phyloP scores from a whole-genome alignment of 169 alveolate species.

The Plasmodium ovale region DNA sequence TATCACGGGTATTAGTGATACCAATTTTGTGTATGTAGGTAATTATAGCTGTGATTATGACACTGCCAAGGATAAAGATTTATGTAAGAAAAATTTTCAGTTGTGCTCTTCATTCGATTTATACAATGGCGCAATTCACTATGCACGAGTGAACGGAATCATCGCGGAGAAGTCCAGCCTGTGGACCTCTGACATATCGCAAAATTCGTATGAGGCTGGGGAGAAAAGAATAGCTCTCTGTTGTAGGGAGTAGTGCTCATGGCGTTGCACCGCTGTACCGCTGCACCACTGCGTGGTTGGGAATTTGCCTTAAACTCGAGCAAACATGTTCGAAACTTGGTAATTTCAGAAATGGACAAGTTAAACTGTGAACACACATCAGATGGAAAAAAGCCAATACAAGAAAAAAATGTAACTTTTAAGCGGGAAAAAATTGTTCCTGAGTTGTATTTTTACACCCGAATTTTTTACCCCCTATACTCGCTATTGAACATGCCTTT shows the following conservation, averaged over 20 bases:
- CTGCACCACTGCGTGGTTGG: too few relatives aligned
- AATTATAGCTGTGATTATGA: constrained; percentile 73
- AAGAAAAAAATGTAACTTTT: too few relatives aligned
- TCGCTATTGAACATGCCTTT: too few relatives aligned
- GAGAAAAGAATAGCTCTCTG: constrained; percentile 65
- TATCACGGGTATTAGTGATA: constrained; percentile 48
- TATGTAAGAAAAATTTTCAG: constrained; percentile 79
- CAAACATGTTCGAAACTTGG: too few relatives aligned
- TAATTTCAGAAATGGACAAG: too few relatives aligned
- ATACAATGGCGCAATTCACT: constrained; percentile 83
- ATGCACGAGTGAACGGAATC: constrained; percentile 85
- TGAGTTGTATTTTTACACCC: too few relatives aligned
- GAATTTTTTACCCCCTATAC: too few relatives aligned
- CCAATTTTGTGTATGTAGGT: constrained; percentile 76
- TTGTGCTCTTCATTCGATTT: constrained; percentile 83
- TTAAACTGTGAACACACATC: too few relatives aligned
- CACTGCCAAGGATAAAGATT: constrained; percentile 76
- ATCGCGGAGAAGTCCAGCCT: constrained; percentile 78
- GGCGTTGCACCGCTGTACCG: too few relatives aligned
- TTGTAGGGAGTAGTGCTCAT: constrained; percentile 28
- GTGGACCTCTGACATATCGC: constrained; percentile 78
- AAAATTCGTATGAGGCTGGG: constrained; percentile 13
- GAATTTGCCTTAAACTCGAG: too few relatives aligned
- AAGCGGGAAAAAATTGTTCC: too few relatives aligned
- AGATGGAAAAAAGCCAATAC: too few relatives aligned